Base-by-base conservation (phyloP, 108 stramenopile species). In the Aureococcus anophagefferens region DNA sequence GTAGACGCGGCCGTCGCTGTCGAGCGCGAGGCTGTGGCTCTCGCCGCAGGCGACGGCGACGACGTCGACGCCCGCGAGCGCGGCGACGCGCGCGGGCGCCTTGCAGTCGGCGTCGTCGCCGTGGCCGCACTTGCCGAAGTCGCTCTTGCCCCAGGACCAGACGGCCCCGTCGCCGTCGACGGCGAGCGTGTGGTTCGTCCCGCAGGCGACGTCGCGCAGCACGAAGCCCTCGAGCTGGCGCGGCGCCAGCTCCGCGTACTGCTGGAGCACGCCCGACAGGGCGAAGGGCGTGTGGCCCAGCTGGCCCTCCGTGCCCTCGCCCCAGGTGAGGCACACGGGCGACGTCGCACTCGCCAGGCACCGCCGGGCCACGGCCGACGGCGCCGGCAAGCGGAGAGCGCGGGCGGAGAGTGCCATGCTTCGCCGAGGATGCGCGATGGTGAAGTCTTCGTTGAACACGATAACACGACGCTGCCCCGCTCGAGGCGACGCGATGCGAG, bases 121-220 rank as follows among this genome's bases (percentile, higher is more conserved):
- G 66, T 80, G 80, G 33, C 79, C 80, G 15, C 78, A 69, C 80
- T 80, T 78, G 64, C 80, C 80, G 62, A 78, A 74, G 66, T 80
- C 77, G n/a, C 77, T 73, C 65, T 80, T 80, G 51, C 80, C 80
- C 32, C 70, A 80, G 30, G 77, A 78, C 36, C 74, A 80, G 9
- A 80, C 77, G 30, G 34, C 5, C 28, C 69, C 65, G 0, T 32
- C 30, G 15, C 33, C 46, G 63, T 40, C 29, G n/a, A 81, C 66
- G 1, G 73, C 80, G 5, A 79, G 73, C 16, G 77, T 79, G 70
- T 78, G 80, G 32, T 68, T 69, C 80, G 77, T 78, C 18, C 80
- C 80, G 69, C 80, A 81, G 31, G 80, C 75, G 65, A 78, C 13
- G 51, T 25, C 21, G 25, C 25, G 21, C 4, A 59, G 13, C 7